phyloP scores from a whole-genome alignment of 169 alveolate genomes.

The Plasmodium falciparum region DNA sequence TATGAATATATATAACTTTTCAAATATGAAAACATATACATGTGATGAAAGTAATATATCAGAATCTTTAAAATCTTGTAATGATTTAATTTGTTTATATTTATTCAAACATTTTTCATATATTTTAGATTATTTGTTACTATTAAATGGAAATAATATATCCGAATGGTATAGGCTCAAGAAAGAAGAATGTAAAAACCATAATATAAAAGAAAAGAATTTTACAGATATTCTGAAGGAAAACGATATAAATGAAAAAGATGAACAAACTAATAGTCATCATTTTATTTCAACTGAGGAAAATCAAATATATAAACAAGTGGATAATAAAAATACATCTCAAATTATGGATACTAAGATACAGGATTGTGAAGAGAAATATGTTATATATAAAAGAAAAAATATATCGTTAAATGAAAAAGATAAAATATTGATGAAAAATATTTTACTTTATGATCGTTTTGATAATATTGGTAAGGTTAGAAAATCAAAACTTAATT shows the following conservation, averaged over 20 bases:
- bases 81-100: constrained; percentile 52
- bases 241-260: not conserved
- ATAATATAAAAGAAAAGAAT: not conserved
- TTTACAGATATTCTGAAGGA: not conserved
- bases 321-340: not conserved
- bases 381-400: too few species aligned
- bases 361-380: too few species aligned
- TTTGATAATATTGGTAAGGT: constrained; percentile 1
- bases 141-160: constrained; percentile 24
- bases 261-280: not conserved
- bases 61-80: constrained; percentile 21
- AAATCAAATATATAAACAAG: not conserved
- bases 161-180: constrained; percentile 22
- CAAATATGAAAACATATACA: constrained; percentile 5
- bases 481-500: too few species aligned
- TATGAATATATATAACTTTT: constrained; percentile 24
- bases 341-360: not conserved
- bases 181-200: constrained; percentile 8
- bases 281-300: not conserved
- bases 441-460: constrained; percentile 22
- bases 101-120: constrained; percentile 28
- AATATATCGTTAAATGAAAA: constrained; percentile 8
- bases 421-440: constrained; percentile 31
- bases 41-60: constrained; percentile 15
- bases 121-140: constrained; percentile 23